phyloP scores from a whole-genome alignment of 75 land plant genomes.

The Sequoia sempervirens region DNA sequence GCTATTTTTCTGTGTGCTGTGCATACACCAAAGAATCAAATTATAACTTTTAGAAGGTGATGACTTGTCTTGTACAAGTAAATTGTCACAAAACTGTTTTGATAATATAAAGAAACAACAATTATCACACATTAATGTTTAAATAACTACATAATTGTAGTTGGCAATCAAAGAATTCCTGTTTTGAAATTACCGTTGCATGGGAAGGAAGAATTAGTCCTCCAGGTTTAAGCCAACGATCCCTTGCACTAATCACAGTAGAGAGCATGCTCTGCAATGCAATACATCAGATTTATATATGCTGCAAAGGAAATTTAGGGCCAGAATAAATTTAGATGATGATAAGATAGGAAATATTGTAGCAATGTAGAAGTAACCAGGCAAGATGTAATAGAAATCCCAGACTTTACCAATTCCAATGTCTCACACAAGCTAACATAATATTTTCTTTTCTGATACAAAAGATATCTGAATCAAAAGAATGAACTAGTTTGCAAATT shows the following conservation, averaged over 20 bases:
- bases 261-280: conserved; percentile 80
- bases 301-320: background rate
- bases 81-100: background rate
- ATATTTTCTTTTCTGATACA: background rate
- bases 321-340: background rate
- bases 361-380: background rate
- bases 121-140: background rate
- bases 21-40: background rate
- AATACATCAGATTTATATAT: background rate
- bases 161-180: background rate
- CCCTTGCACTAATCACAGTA: conserved; percentile 88
- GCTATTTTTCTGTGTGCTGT: background rate
- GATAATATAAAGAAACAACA: background rate
- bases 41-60: background rate
- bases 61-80: background rate
- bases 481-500: background rate
- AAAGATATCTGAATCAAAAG: background rate
- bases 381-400: background rate
- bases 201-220: conserved; percentile 94
- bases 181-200: conserved; percentile 64
- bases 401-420: background rate
- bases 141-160: background rate
- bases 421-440: background rate
- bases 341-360: background rate
- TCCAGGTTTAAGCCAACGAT: conserved; percentile 96